Base-by-base conservation (phyloP, 1,284 basidiomycete genomes). In the Uromyces viciae-fabae region DNA sequence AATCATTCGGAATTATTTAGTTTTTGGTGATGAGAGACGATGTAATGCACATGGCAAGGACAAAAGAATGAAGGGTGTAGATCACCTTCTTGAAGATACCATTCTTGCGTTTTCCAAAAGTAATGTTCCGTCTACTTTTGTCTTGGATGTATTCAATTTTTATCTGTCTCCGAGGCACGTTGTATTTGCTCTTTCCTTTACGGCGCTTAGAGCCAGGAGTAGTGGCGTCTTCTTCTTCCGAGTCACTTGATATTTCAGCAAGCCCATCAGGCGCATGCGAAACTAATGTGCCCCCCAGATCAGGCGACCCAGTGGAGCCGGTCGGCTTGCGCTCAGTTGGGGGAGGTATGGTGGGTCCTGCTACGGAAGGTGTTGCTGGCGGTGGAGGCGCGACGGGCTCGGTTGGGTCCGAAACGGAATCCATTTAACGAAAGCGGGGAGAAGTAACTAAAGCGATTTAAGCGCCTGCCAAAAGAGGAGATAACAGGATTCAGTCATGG, bases 71-170 rank as follows among this genome's bases (percentile, higher is more conserved):
- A 25, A 68, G 19, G 46, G 2, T 7, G 22, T 68, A 5, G 28
- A 2, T 46, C 4, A 79, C 78, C 69, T 80, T 80, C 54, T 80
- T 80, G 36, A 80, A 80, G 31, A 80, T 80, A 25, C 78, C 78
- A 46, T 73, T 33, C 58, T 80, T 80, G 17, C 78, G 69, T 54
- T 80, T 80, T 17, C 78, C 78, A 73, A 80, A 80, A 43, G 78
- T 80, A n/a, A 80, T 80, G 43, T 74, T 74, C 28, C 78, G 60
- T 40, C 78, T 80, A 42, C 78, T 80, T 58, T 73, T 72, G 58
- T 80, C 78, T 73, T 80, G 78, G 33, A 80, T 80, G 33, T 73
- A 80, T 58, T 80, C 78, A 64, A 80, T 80, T 43, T 80, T 80
- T 58, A 80, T 80, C 64, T 80, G 78, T 11, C 78, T 36, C 42